Evolutionary conservation across 2,329 filamentous ascomycete species (phyloP).

Genomic region (Trichoderma sp.): DNA sequence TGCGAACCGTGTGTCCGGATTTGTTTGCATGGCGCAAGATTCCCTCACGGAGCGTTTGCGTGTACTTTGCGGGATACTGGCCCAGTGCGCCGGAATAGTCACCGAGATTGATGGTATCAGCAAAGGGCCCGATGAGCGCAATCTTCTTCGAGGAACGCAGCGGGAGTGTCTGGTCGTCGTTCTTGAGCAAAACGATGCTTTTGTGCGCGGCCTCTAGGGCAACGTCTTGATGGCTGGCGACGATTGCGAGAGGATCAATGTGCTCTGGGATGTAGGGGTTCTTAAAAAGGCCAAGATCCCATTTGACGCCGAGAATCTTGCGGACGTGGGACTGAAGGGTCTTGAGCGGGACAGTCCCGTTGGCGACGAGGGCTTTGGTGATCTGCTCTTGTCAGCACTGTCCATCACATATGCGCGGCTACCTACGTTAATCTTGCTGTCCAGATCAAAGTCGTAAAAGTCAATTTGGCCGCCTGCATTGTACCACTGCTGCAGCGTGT

Average conservation of each 20-base stretch:
- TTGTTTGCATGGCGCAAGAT: slow-evolving; percentile 18
- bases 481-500: slow-evolving; percentile 27
- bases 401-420: background rate
- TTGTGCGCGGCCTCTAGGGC: slow-evolving; percentile 27
- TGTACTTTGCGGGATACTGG: slow-evolving; percentile 22
- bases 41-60: slow-evolving; percentile 10
- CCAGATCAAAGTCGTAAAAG: slow-evolving; percentile 25
- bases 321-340: slow-evolving; percentile 21
- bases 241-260: slow-evolving; percentile 22
- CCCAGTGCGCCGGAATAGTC: slow-evolving; percentile 25
- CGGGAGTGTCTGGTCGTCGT: slow-evolving; percentile 23
- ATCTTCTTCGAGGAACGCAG: slow-evolving; percentile 15
- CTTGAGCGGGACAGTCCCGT: slow-evolving; percentile 17
- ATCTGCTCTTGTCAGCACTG: background rate
- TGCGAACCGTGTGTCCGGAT: background rate
- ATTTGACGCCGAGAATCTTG: slow-evolving; percentile 23
- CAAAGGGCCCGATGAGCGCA: slow-evolving; percentile 24
- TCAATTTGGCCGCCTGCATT: slow-evolving; percentile 28
- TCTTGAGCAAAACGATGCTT: slow-evolving; percentile 26
- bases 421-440: slow-evolving; percentile 17
- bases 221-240: slow-evolving; percentile 20
- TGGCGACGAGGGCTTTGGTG: slow-evolving; percentile 20
- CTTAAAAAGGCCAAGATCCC: slow-evolving; percentile 27
- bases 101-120: slow-evolving; percentile 19
- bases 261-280: slow-evolving; percentile 22